Base-by-base conservation (phyloP, 139 green algal genomes). In the Nannochloris sp. region DNA sequence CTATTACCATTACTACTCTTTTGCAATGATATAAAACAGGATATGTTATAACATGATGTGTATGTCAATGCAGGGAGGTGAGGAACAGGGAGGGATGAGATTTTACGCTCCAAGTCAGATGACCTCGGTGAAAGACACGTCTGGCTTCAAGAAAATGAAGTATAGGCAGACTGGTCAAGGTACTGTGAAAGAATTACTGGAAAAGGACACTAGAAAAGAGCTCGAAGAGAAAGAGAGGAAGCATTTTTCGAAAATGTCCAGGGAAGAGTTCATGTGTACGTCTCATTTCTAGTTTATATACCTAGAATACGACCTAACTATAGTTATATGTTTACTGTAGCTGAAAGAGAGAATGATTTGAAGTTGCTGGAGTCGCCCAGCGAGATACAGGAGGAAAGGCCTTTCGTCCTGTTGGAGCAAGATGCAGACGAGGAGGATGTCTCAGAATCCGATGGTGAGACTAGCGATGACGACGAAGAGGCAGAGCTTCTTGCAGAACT, bases 401-500 rank as follows among this genome's bases (percentile, higher is more conserved):
- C 73, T 43, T 68, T 68, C 25, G 65, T 95, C 2, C 73, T 94
- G 11, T 88, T 87, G 3, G 87, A 87, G 70, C 76, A 84, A 31
- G 89, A 94, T 56, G 87, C 43, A 51, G 58, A 64, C 25, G 58
- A 29, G 25, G 58, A 51, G 14, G 23, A 64, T 26, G 14, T 28
- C 3, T 17, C 20, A 20, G 58, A 59, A n/a, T 64, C 58, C 9
- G 28, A 23, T 30, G 90, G 31, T 75, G 33, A 20, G 1, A 68
- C 17, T 40, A 62, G 79, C 25, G 84, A 86, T 49, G 70, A 76
- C n/a, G 89, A 96, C 59, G 89, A 96, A 31, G 90, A 96, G 75
- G 90, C 85, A 2, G 90, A 90, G 78, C 71, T 99, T 63, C 57
- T 97, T 51, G 84, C 81, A 36, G 92, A 98, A 83, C 83, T 99